Base-by-base conservation (phyloP, 1,284 basidiomycete genomes). In the Ceratobasidium sp. region DNA sequence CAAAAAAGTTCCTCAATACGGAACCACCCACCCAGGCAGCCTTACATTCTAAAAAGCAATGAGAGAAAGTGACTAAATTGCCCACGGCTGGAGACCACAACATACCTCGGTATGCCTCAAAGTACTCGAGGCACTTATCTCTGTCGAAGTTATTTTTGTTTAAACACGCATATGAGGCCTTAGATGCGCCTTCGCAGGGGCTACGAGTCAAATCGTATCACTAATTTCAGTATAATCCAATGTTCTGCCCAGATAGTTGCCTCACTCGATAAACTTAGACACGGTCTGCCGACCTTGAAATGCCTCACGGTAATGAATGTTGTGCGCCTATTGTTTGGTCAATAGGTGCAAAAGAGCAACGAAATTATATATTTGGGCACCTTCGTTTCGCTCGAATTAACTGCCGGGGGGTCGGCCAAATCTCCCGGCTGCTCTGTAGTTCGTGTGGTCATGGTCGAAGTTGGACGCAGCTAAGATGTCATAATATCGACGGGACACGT, bases 21-120 rank as follows among this genome's bases (percentile, higher is more conserved):
- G 48, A 51, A 47, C 47, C 29, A 75, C n/a, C 11, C 77, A 93
- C 91, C 92, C 91, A 93, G 73, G 88, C 83, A 75, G 88, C 89
- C 82, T 93, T 93, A 83, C 92, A 93, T 73, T 93, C 91, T 77
- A 41, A 41, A 41, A 5, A 41, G 36, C 14, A 11, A n/a, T 9
- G 17, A 17, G 7, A 53, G 31, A 19, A 15, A 29, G 33, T 27
- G 14, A 48, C 14, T 11, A 29, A 29, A 15, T 19, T n/a, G n/a
- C 33, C 6, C 19, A 44, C 31, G 5, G 45, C 2, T 19, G 36
- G 17, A 24, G 14, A n/a, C 11, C 7, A 44, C 24, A 31, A 62
- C 64, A 53, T 53, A 69, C 74, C 74, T 53, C 74, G 64, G 29
- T 75, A 75, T 2, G 56, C 62, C 29, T 69, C 64, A 33, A 75